Evolutionary conservation across 306 rosid genomes (phyloP), one percentile per base, ranked within the genome.

Genomic region (Rosa chinensis): DNA sequence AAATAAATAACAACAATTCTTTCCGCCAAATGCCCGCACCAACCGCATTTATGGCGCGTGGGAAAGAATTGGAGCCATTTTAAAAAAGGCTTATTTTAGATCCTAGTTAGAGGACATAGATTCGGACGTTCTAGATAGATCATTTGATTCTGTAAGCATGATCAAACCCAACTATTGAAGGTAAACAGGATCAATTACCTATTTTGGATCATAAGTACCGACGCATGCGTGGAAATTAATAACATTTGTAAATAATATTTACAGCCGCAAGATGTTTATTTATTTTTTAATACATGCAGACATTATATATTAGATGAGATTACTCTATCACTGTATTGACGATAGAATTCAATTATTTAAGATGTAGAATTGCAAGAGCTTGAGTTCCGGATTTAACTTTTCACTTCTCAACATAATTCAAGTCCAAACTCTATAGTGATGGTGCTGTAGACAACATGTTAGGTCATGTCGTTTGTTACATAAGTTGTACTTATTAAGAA

Each of bases 81-180:
- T 61, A 4, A n/a, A 25, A 61, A 61, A 25, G 9, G 59, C n/a
- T 16, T 16, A 43, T 2, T 8, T 35, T 23, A 62, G 79, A 23
- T 63, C 23, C 21, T 16, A 16, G n/a, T 45, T 16, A 25, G 11
- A 17, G 32, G 66, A 69, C 66, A 53, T 68, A 56, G 77, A 69
- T 76, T 20, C 59, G 76, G 64, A 48, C 76, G 74, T 77, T 66
- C 16, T 23, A 52, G 37, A 32, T 32, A 32, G 37, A 32, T 32
- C 37, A 32, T 4, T 0, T 52, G 6, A 52, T 52, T 52, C 8
- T 43, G 45, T 7, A 1, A 43, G 45, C 45, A 6, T 10, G 45
- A 5, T 8, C 43, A 6, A 4, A 40, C 43, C 43, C 43, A 40
- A 32, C 35, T 1, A 32, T 32, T 32, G 35, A 32, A 32, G 35